These are phyloP conservation scores for Oryza longistaminata DNA, from an alignment of 176 grass and related monocot species.

Conservation along the genomic window DNA sequence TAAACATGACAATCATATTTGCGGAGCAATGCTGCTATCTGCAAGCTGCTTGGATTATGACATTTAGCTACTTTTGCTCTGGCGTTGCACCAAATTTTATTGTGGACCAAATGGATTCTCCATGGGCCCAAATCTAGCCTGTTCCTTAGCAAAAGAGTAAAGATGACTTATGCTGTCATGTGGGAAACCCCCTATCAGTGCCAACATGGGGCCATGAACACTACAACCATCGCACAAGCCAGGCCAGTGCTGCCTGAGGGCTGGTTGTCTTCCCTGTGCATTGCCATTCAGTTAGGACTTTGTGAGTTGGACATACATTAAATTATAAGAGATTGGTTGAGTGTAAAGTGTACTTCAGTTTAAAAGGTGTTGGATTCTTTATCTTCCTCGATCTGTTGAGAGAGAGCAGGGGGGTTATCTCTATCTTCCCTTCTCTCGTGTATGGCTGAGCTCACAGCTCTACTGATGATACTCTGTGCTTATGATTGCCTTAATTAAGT, in stretches of 20 bases:
- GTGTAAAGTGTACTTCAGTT: not conserved
- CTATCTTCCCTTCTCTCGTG: not conserved
- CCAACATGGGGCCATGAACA: not conserved
- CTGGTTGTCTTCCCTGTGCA: not conserved
- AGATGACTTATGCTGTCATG: not conserved
- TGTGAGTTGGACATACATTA: not conserved
- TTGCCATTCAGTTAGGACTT: not conserved
- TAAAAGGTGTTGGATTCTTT: not conserved
- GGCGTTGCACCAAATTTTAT: conserved; percentile 17
- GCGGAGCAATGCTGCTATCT: conserved; percentile 33
- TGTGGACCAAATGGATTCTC: not conserved
- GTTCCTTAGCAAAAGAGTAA: conserved; percentile 15
- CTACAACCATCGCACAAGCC: not conserved
- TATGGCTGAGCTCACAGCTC: not conserved
- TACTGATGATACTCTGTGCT: not conserved
- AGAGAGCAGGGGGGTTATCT: not conserved
- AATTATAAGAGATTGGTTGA: not conserved
- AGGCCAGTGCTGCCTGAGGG: not conserved
- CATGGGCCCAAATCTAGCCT: conserved; percentile 21
- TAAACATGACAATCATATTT: conserved; percentile 9
- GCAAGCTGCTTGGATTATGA: conserved; percentile 26
- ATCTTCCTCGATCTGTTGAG: not conserved
- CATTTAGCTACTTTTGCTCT: conserved; percentile 7
- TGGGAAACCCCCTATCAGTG: not conserved
- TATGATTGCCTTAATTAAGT: not conserved